phyloP scores from a whole-genome alignment of 352 stramenopile species.

The Globisporangium takayamanum region DNA sequence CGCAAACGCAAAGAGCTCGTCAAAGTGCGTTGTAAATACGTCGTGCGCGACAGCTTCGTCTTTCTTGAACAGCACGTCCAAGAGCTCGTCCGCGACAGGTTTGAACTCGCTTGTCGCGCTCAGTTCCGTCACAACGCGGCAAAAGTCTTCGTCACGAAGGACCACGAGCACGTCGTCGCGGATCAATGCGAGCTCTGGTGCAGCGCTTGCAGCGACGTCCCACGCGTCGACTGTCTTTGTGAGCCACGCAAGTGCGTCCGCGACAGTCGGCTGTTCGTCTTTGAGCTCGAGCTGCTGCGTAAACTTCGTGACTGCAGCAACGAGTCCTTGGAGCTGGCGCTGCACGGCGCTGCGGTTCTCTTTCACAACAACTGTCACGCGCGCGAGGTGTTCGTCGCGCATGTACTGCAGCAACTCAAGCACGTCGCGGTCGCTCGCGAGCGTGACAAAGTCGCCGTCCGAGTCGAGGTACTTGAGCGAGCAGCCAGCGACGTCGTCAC shows the following conservation, averaged over 20 bases:
- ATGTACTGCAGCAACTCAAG: constrained; percentile 26
- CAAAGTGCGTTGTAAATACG: constrained; percentile 21
- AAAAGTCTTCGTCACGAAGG: constrained; percentile 30
- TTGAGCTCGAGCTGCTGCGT: constrained; percentile 22
- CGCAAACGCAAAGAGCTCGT: constrained; percentile 31
- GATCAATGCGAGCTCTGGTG: constrained; percentile 27
- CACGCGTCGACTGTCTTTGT: constrained; percentile 30
- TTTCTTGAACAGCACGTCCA: constrained; percentile 27
- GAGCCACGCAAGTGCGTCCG: constrained; percentile 33
- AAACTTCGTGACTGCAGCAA: constrained; percentile 49
- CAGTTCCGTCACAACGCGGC: constrained; percentile 22
- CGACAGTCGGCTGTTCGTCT: constrained; percentile 29
- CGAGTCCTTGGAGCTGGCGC: constrained; percentile 35
- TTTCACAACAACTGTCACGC: constrained; percentile 10
- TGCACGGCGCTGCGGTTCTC: constrained; percentile 21
- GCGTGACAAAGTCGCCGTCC: constrained; percentile 37
- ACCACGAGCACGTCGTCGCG: constrained; percentile 40
- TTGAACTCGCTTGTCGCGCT: constrained; percentile 31
- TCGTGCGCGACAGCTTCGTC: constrained; percentile 27
- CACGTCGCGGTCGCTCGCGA: constrained; percentile 28
- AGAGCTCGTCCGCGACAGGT: constrained; percentile 12
- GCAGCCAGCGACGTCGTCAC: constrained; percentile 2
- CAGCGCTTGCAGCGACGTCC: constrained; percentile 34
- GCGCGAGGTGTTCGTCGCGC: constrained; percentile 1
- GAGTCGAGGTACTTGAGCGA: constrained; percentile 31